Conservation (phyloP, 352 stramenopile genomes). For the Saprolegnia parasitica region DNA sequence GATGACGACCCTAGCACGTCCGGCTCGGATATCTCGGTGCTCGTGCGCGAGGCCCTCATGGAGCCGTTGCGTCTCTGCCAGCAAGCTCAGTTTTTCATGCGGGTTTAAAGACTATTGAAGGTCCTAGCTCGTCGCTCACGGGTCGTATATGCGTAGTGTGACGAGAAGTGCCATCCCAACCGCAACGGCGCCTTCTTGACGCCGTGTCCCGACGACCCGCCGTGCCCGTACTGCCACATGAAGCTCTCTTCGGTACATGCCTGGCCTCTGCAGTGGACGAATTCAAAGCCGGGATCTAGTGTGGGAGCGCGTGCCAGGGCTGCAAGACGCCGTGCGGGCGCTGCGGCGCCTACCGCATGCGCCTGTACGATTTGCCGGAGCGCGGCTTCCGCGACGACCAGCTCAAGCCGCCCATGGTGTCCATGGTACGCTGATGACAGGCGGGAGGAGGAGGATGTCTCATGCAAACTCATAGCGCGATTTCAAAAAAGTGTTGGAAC, state of each 20-base stretch:
- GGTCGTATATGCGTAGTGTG: conserved; percentile 44
- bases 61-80: conserved; percentile 96
- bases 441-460: neutral
- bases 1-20: conserved; percentile 46
- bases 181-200: conserved; percentile 69
- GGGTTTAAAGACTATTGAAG: too few species aligned
- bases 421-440: conserved; percentile 51
- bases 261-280: neutral
- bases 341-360: conserved; percentile 77
- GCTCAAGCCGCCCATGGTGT: conserved; percentile 77
- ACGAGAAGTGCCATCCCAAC: conserved; percentile 60
- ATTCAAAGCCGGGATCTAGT: conserved; percentile 30
- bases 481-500: conserved; percentile 94
- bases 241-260: conserved; percentile 56
- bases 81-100: conserved; percentile 90
- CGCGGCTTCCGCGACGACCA: conserved; percentile 81
- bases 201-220: conserved; percentile 75
- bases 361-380: conserved; percentile 76
- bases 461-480: conserved; percentile 66
- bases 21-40: conserved; percentile 95
- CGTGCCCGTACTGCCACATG: conserved; percentile 86
- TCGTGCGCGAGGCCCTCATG: conserved; percentile 97
- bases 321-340: conserved; percentile 66
- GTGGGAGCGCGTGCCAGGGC: conserved; percentile 50
- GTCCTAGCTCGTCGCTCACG: neutral